Base-by-base conservation (phyloP, 2,329 filamentous ascomycete species). In the Xylariaceae sp. region DNA sequence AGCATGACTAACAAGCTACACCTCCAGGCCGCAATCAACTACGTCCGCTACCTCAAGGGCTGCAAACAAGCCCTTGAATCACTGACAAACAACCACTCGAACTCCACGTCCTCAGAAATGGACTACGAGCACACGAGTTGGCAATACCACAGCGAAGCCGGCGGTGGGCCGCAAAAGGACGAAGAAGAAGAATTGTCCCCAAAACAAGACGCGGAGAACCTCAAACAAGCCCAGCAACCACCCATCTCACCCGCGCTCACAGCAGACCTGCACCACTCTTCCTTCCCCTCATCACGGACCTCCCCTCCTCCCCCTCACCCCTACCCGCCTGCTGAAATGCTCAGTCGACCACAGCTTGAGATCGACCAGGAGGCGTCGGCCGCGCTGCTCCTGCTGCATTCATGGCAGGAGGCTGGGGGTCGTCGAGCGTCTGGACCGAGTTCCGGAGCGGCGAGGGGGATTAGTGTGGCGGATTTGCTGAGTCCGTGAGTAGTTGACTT, bases 1-100 rank as follows among this genome's bases (percentile, higher is more conserved):
- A 18, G 2, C 17, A 18, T 18, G 17, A 18, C 49, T 34, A 51
- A 35, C 8, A 8, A 35, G 17, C 17, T 18, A 15, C 2, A n/a
- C 48, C 5, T 4, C 1, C 64, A 96, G 92, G 93, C 93, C 4
- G 94, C 92, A 51, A 97, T 97, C 61, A 94, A 97, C 68, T 97
- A 99, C 68, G 86, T 97, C 64, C 88, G 90, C 61, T 99, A 99
- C 72, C 83, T 99, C 11, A 90, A 97, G 72, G 88, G 91, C 71
- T 97, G 93, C 69, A 85, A 97, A 44, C 74, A 81, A 37, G 89
- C 93, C 69, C 80, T 97, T 57, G 92, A 96, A 73, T 81, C 81
- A 76, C 58, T 73, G 76, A 44, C 74, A 74, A 1, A 30, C 23
- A 30, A 30, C 23, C 23, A 30, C 23, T 30, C 23, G 4, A 30